Evolutionary conservation across 2,329 filamentous ascomycete species (phyloP).

Genomic region (Dactylella cylindrospora): DNA sequence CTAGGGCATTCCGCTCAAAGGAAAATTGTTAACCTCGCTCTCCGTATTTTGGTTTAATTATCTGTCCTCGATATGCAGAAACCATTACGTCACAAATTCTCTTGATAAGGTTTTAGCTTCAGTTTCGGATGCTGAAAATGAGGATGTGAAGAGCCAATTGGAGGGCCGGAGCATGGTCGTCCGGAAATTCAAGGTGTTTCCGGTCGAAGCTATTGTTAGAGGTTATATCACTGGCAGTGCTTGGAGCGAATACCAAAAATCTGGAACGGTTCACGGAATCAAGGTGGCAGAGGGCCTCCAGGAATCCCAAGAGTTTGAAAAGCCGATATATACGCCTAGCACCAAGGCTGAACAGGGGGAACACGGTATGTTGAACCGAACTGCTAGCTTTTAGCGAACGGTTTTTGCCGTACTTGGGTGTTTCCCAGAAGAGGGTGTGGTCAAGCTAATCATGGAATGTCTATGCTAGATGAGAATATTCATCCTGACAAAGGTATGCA

Average conservation of each 20-base stretch:
- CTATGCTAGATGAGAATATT: slow-evolving; percentile 72
- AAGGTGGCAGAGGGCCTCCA: slow-evolving; percentile 66
- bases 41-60: slow-evolving; percentile 71
- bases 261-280: slow-evolving; percentile 78
- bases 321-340: slow-evolving; percentile 74
- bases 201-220: slow-evolving; percentile 80
- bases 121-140: slow-evolving; percentile 51
- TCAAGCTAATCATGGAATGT: slow-evolving; percentile 9
- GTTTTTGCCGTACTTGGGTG: not conserved
- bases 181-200: slow-evolving; percentile 71
- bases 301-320: slow-evolving; percentile 69
- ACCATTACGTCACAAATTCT: slow-evolving; percentile 63
- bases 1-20: slow-evolving; percentile 69
- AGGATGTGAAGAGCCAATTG: slow-evolving; percentile 56
- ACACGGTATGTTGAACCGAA: slow-evolving; percentile 54
- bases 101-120: slow-evolving; percentile 55
- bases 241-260: slow-evolving; percentile 74
- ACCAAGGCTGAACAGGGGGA: slow-evolving; percentile 80
- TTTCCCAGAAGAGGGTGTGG: slow-evolving; percentile 8
- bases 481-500: slow-evolving; percentile 63
- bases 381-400: not conserved
- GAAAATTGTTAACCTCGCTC: slow-evolving; percentile 66
- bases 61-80: slow-evolving; percentile 57
- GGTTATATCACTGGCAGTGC: slow-evolving; percentile 86
- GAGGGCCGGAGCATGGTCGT: slow-evolving; percentile 75